Evolutionary conservation across 1,139 yeast species (phyloP), one percentile per base, ranked within the genome.

Genomic region (Suhomyces bribrorum): DNA sequence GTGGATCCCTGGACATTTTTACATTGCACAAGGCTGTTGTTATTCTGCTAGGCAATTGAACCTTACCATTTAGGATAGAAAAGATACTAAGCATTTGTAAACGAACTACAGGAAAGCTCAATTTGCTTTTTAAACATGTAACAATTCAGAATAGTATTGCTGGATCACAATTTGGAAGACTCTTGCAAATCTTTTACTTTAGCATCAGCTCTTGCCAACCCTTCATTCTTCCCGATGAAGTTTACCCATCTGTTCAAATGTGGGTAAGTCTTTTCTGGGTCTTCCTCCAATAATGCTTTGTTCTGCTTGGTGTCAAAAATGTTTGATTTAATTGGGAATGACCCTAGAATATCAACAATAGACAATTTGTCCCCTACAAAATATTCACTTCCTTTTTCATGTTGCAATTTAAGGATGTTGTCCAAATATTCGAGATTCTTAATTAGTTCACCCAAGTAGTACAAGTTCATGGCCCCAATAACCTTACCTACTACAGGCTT

Each of bases 301-400:
- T 41, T 34, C 57, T 46, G 7, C 47, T 1, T 42, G 41, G 24
- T 50, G 43, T 32, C 32, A 36, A 60, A 60, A 3, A 62, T 37
- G 33, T 52, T 50, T 15, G 56, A 54, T 23, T 40, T 42, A 27
- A 69, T 31, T 1, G 75, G 75, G 54, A 62, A 70, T n/a, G 53
- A 45, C 37, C 69, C 58, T 16, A 66, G 59, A 27, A 70, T 56
- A 45, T 70, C 76, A 1, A 74, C 76, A 5, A 53, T 72, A 16
- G 70, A 56, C 39, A 70, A 54, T 38, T 59, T 57, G 36, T 53
- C 47, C 13, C 72, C 76, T 12, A 69, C 73, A 45, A 70, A 64
- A 40, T 50, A 67, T 3, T 56, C 54, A 8, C 52, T 47, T 3
- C 56, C 51, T 11, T 53, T 53, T 12, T 54, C 54, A 28, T 56